phyloP scores from a whole-genome alignment of 2,329 filamentous ascomycete genomes.

The Zarea fungicola region DNA sequence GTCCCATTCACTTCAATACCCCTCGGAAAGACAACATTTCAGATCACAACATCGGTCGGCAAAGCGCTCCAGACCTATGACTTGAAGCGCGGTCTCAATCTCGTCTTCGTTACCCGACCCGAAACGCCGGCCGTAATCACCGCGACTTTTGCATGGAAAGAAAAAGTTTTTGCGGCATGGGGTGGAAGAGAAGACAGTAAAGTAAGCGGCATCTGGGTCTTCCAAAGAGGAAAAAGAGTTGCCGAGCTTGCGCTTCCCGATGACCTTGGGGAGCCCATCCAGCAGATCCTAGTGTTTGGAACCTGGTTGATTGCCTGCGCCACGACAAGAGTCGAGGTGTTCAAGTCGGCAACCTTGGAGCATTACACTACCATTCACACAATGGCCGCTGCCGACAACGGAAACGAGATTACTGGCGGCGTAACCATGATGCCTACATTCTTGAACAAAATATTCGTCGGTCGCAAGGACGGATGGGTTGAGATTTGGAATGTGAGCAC shows the following conservation, averaged over 20 bases:
- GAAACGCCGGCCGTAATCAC: conserved; percentile 84
- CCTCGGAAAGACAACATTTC: conserved; percentile 89
- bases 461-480: conserved; percentile 78
- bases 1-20: conserved; percentile 89
- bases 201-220: conserved; percentile 75
- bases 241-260: conserved; percentile 66
- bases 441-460: conserved; percentile 92
- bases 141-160: conserved; percentile 81
- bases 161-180: conserved; percentile 86
- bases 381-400: conserved; percentile 49
- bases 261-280: conserved; percentile 64
- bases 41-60: conserved; percentile 93
- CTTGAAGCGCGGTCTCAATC: conserved; percentile 78
- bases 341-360: conserved; percentile 77
- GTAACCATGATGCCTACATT: conserved; percentile 90
- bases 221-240: conserved; percentile 82
- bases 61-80: conserved; percentile 93
- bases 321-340: conserved; percentile 73
- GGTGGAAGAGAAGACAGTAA: conserved; percentile 53
- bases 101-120: conserved; percentile 89
- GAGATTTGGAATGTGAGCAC: conserved; percentile 98
- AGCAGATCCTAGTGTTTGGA: conserved; percentile 76
- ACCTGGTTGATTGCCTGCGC: conserved; percentile 85
- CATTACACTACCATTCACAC: conserved; percentile 82
- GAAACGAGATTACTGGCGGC: conserved; percentile 68